phyloP scores from a whole-genome alignment of 208 protist genomes.

The Dictyostelium gargantuum region DNA sequence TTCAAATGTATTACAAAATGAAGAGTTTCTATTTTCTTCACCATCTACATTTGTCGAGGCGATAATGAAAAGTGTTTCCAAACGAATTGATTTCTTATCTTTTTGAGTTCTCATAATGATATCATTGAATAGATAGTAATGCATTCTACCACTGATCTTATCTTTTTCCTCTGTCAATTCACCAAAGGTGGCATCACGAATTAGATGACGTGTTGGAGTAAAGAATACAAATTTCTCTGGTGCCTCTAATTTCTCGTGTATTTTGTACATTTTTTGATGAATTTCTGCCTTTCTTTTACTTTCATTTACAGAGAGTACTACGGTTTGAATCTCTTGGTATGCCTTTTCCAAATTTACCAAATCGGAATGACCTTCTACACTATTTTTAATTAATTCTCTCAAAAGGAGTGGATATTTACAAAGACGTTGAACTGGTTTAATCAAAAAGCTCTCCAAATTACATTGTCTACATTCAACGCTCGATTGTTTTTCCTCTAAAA shows the following conservation, averaged over 20 bases:
- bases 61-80: constrained; percentile 46
- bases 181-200: constrained; percentile 26
- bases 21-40: neutral
- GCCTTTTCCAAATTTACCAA: constrained; percentile 27
- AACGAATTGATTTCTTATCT: constrained; percentile 51
- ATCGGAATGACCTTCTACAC: neutral
- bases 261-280: constrained; percentile 60
- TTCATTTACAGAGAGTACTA: constrained; percentile 57
- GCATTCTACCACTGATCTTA: constrained; percentile 12
- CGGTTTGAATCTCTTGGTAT: constrained; percentile 22
- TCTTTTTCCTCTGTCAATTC: constrained; percentile 45
- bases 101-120: constrained; percentile 58
- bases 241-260: constrained; percentile 38
- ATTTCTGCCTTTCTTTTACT: constrained; percentile 59
- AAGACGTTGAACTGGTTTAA: constrained; percentile 69
- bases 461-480: constrained; percentile 20
- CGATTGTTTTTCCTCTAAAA: constrained; percentile 24
- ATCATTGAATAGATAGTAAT: constrained; percentile 60
- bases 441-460: constrained; percentile 35
- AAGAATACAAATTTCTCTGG: constrained; percentile 56
- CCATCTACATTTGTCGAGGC: constrained; percentile 4
- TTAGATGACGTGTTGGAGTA: constrained; percentile 50
- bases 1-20: constrained; percentile 43
- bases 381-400: constrained; percentile 68
- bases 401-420: constrained; percentile 72